Evolutionary conservation across 148 eudicot genomes (phyloP).

Genomic region (Vaccinium darrowii): DNA sequence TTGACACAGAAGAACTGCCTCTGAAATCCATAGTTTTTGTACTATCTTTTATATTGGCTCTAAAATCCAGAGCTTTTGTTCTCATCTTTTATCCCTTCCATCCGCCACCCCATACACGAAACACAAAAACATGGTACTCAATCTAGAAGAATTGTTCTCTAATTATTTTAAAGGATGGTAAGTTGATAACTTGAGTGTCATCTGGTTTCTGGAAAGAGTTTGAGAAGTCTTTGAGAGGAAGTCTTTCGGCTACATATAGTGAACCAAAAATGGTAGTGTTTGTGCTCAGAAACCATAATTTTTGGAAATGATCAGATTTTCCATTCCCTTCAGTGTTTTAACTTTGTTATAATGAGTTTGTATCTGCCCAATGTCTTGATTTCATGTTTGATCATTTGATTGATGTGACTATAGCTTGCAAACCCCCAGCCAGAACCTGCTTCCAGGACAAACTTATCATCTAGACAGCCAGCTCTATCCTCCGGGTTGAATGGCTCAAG

Average conservation of each 20-base stretch:
- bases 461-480: conserved; percentile 59
- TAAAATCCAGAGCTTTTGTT: neutral
- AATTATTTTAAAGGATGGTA: neutral
- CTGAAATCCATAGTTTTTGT: neutral
- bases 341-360: neutral
- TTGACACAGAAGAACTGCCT: neutral
- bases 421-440: conserved; percentile 62
- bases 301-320: neutral
- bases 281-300: neutral
- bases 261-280: neutral
- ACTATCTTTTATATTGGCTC: too few relatives aligned
- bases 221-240: conserved; percentile 5
- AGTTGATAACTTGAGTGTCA: neutral
- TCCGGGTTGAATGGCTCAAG: conserved; percentile 57
- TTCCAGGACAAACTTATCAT: conserved; percentile 49
- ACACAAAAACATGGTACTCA: neutral
- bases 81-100: too few relatives aligned
- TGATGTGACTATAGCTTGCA: conserved; percentile 51
- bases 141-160: neutral
- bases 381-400: conserved; percentile 15
- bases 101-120: neutral
- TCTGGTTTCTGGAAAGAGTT: neutral
- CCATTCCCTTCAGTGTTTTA: neutral
- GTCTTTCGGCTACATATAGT: neutral
- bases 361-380: neutral